Percentiles rank a stretch among this genome's conserved stretches.
phyloP scores from a whole-genome alignment of 1,284 basidiomycete species.

The Abortiporus biennis region DNA sequence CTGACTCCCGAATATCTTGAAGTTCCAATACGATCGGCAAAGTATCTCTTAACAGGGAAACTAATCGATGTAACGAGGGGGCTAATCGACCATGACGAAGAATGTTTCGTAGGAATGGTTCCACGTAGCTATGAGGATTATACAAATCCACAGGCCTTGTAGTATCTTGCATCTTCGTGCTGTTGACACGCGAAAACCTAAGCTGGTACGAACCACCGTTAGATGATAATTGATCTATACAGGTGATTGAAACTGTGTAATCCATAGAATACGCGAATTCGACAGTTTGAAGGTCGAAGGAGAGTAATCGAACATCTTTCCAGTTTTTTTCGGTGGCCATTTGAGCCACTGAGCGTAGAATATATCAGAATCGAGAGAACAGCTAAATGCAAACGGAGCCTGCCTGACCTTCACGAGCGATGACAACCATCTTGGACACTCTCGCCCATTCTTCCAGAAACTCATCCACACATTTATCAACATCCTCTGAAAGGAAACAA shows the following conservation, averaged over 20 bases:
- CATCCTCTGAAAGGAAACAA: constrained; percentile 79
- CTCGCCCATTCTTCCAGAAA: constrained; percentile 89
- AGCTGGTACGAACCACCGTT: constrained; percentile 64
- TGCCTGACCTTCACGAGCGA: constrained; percentile 74
- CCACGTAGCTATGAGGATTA: constrained; percentile 73
- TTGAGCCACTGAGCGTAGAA: constrained; percentile 55
- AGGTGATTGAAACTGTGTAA: constrained; percentile 69
- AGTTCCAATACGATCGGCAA: constrained; percentile 68
- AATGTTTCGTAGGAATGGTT: constrained; percentile 60
- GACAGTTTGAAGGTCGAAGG: constrained; percentile 87
- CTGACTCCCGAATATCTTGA: constrained; percentile 46
- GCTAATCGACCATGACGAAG: constrained; percentile 58
- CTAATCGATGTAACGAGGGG: constrained; percentile 56
- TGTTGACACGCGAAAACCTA: constrained; percentile 67
- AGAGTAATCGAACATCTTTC: constrained; percentile 70
- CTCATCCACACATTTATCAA: constrained; percentile 82
- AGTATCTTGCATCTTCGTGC: too few relatives aligned
- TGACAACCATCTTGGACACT: constrained; percentile 87
- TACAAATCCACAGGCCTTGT: constrained; percentile 26
- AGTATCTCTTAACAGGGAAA: constrained; percentile 64
- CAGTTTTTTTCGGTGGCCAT: constrained; percentile 69
- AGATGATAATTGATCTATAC: constrained; percentile 56
- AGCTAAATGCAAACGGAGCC: neutral
- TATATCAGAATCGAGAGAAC: constrained; percentile 3
- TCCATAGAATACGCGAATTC: constrained; percentile 74